Conservation (phyloP, 2,329 filamentous ascomycete genomes). For the Geosmithia morbida region DNA sequence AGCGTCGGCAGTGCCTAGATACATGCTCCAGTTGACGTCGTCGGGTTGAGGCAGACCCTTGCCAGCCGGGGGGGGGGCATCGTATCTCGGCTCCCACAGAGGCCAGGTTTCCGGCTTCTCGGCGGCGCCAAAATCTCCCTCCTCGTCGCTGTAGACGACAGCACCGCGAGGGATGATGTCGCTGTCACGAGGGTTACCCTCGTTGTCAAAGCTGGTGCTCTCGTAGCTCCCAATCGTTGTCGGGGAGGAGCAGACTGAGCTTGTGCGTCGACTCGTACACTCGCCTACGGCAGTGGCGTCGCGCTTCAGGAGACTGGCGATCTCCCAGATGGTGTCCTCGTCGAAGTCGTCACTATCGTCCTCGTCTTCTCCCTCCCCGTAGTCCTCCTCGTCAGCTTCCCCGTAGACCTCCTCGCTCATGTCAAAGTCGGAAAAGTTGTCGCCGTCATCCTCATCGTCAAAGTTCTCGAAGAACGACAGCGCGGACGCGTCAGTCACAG, state of each 20-base stretch:
- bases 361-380: constrained; percentile 32
- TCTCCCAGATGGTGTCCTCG: constrained; percentile 49
- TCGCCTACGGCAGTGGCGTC: constrained; percentile 37
- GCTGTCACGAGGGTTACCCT: background rate
- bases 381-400: constrained; percentile 33
- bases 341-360: constrained; percentile 37
- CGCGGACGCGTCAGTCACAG: background rate
- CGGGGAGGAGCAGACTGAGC: background rate
- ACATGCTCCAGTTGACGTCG: background rate
- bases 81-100: background rate
- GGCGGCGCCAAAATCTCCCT: background rate
- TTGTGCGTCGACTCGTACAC: constrained; percentile 5
- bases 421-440: constrained; percentile 13
- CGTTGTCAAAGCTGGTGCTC: background rate
- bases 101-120: background rate
- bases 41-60: background rate
- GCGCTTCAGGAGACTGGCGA: constrained; percentile 41
- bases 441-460: constrained; percentile 36
- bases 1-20: background rate
- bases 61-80: background rate
- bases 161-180: background rate
- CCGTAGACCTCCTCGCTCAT: constrained; percentile 27
- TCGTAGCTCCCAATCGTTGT: background rate
- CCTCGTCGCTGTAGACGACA: background rate
- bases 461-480: constrained; percentile 43